phyloP scores from a whole-genome alignment of 495 filamentous ascomycete species.

The Podospora comata region DNA sequence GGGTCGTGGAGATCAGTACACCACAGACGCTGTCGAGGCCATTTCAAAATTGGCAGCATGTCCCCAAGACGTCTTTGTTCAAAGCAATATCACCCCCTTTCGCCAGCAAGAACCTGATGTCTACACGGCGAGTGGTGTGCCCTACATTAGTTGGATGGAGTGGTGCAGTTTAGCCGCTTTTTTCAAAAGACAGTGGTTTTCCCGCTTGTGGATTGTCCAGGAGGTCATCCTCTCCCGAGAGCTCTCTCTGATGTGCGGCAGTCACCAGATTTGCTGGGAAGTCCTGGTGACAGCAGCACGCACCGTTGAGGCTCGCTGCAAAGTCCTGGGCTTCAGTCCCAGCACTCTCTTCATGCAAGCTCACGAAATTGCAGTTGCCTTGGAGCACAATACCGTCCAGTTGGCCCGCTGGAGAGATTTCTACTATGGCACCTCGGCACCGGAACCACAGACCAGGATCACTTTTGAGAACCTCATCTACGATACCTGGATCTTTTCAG shows the following conservation, averaged over 20 bases:
- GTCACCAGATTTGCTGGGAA: constrained; percentile 3
- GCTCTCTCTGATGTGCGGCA: constrained; percentile 11
- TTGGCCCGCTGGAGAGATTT: constrained; percentile 16
- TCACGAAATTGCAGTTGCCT: constrained; percentile 17
- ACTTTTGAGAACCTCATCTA: neutral
- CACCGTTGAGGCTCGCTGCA: constrained; percentile 19
- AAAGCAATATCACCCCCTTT: neutral
- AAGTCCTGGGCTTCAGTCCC: constrained; percentile 12
- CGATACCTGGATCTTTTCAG: constrained; percentile 4
- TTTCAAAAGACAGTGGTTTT: constrained; percentile 19
- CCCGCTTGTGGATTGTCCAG: constrained; percentile 20
- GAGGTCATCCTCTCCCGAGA: constrained; percentile 15
- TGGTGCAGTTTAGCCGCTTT: constrained; percentile 19
- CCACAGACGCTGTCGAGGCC: constrained; percentile 1
- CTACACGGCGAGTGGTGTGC: neutral
- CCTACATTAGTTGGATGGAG: constrained; percentile 12
- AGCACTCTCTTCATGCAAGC: constrained; percentile 15
- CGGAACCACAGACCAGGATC: neutral
- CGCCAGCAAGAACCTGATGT: neutral
- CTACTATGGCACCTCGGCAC: constrained; percentile 9
- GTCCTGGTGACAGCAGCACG: constrained; percentile 12
- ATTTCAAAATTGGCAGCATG: constrained; percentile 9
- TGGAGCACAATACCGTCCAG: constrained; percentile 14
- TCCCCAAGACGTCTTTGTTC: neutral
- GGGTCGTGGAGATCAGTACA: constrained; percentile 21